Conservation (phyloP, 164 flowering plant species). For the Vitis rotundifolia region DNA sequence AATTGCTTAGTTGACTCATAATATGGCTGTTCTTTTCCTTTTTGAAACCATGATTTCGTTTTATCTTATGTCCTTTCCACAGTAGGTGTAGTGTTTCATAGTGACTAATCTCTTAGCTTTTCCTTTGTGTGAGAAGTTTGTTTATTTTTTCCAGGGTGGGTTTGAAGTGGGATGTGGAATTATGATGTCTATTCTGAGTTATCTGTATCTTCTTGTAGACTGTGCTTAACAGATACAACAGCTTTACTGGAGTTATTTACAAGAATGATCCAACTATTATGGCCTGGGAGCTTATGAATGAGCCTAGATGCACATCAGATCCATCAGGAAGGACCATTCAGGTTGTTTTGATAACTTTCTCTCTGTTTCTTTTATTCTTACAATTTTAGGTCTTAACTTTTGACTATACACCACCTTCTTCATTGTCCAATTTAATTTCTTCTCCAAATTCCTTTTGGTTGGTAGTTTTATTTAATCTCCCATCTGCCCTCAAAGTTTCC, state of each 20-base stretch:
- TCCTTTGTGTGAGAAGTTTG: too few species aligned
- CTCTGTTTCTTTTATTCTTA: neutral
- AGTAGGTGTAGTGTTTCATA: neutral
- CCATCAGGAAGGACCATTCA: constrained; percentile 78
- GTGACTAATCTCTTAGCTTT: too few species aligned
- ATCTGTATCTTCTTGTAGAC: constrained; percentile 35
- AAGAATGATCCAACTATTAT: constrained; percentile 89
- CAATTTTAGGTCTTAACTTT: neutral
- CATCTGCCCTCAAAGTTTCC: too few species aligned
- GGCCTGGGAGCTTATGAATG: constrained; percentile 99
- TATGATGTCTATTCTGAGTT: constrained; percentile 3
- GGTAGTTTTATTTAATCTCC: too few species aligned
- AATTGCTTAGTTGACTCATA: neutral
- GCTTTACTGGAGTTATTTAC: constrained; percentile 60
- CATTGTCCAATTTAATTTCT: neutral
- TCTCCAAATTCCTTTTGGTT: too few species aligned
- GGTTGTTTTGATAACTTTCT: constrained; percentile 28
- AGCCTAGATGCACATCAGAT: constrained; percentile 83
- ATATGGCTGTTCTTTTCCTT: neutral
- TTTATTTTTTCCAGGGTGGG: too few species aligned
- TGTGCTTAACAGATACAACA: constrained; percentile 67
- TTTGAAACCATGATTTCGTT: neutral
- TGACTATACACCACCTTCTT: too few species aligned
- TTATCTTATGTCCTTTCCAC: neutral
- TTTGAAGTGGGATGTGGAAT: neutral